Percentiles rank a stretch among this genome's conserved stretches.
These are phyloP conservation scores for Trichophyton benhamiae DNA, from an alignment of 2,329 filamentous ascomycete genomes.

Conservation along the genomic window DNA sequence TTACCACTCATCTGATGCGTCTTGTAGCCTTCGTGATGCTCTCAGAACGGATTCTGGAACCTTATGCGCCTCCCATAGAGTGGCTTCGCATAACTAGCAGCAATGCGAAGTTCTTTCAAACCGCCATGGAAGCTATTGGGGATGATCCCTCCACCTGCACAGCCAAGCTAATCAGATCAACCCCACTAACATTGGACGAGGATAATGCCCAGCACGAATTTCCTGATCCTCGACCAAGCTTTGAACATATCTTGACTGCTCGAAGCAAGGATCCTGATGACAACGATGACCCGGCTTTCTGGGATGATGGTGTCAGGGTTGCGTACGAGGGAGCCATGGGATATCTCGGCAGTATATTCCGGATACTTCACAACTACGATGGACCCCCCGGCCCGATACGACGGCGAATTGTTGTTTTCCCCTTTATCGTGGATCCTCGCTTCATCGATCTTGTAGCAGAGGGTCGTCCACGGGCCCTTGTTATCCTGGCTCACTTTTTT, in stretches of 20 bases:
- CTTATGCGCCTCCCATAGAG: background rate
- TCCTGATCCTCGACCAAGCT: background rate
- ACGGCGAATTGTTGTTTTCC: background rate
- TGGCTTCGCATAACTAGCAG: background rate
- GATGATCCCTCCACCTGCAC: background rate
- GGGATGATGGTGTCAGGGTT: background rate
- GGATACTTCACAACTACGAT: background rate
- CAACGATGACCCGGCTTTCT: background rate
- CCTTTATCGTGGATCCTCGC: background rate
- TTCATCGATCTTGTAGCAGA: conserved; percentile 1
- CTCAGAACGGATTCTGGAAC: background rate
- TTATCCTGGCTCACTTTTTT: conserved; percentile 1
- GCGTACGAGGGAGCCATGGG: background rate
- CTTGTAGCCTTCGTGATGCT: conserved; percentile 1
- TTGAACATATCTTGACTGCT: background rate
- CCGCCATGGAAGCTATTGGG: background rate
- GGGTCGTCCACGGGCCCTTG: background rate
- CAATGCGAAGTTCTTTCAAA: background rate
- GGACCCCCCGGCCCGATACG: background rate
- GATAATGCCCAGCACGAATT: background rate
- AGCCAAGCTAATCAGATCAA: background rate
- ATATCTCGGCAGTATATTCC: background rate
- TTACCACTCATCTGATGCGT: conserved; percentile 2
- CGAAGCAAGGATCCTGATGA: background rate
- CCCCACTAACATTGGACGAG: background rate